Conservation (phyloP, 495 filamentous ascomycete genomes). For the Collariella sp. region DNA sequence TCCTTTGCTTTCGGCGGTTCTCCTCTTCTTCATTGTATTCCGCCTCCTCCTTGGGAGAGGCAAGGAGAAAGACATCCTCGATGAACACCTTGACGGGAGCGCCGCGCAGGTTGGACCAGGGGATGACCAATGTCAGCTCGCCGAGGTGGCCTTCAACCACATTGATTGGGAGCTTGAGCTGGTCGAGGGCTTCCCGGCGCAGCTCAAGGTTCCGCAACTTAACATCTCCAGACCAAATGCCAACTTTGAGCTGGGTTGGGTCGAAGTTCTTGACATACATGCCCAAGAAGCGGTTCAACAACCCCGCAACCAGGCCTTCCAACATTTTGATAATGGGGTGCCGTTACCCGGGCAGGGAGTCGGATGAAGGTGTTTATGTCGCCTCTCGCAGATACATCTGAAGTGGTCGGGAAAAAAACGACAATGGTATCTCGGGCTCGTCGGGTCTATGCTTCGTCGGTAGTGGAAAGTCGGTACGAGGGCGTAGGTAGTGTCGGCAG, state of each 20-base stretch:
- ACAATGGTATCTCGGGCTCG: too few relatives aligned
- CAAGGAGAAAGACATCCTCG: conserved; percentile 91
- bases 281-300: conserved; percentile 97
- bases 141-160: conserved; percentile 93
- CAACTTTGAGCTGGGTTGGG: conserved; percentile 89
- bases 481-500: background rate
- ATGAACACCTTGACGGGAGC: conserved; percentile 91
- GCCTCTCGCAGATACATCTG: conserved; percentile 27
- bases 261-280: conserved; percentile 99
- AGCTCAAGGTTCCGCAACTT: conserved; percentile 86
- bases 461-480: too few relatives aligned
- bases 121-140: conserved; percentile 79
- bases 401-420: background rate
- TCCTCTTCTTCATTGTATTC: conserved; percentile 92
- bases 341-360: conserved; percentile 47
- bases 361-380: conserved; percentile 20
- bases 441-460: too few relatives aligned
- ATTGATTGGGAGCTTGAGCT: conserved; percentile 90
- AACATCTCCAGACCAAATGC: conserved; percentile 97
- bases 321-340: conserved; percentile 44
- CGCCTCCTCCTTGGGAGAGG: conserved; percentile 86
- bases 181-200: conserved; percentile 87
- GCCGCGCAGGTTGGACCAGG: conserved; percentile 91
- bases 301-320: conserved; percentile 66
- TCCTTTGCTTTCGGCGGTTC: conserved; percentile 62